Base-by-base conservation (phyloP, 306 rosid species). In the Malus sylvestris region DNA sequence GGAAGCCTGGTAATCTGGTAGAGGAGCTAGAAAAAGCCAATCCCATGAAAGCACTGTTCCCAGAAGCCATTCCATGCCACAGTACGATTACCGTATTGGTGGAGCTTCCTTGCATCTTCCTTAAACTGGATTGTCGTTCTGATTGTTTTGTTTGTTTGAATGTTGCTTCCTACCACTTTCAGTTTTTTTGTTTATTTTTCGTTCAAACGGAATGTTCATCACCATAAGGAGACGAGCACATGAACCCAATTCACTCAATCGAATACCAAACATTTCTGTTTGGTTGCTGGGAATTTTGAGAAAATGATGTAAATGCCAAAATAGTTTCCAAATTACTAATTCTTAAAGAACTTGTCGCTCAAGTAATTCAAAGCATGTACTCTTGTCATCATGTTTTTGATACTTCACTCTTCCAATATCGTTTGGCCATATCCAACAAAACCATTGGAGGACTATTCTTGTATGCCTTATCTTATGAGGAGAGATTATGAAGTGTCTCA, bases 71-170 rank as follows among this genome's bases (percentile, higher is more conserved):
- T 27, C 30, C 19, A 22, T 22, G 4, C 30, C 6, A 22, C 20
- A 5, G 55, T 51, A 51, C 8, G 20, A 16, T 51, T 5, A 16
- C 20, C 3, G 68, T 8, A 64, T 32, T 4, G 44, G 77, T 27
- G 68, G 58, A 60, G 69, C 58, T 73, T 74, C 78, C 46, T 44
- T 45, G 78, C 78, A 74, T 27, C 78, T 74, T 62, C 78, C 70
- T 29, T 1, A 2, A 4, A 23, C 29, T 12, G 16, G 27, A 20
- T 25, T 25, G 25, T 38, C 20, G 23, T 12, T 42, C 14, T 19
- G 15, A 29, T 61, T 3, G 13, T 8, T 14, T 58, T 60, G 30
- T 60, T 25, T 40, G 20, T 42, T 42, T 6, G 67, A 60, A 23
- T 16, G 32, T 14, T 18, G 69, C 77, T 60, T 73, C 77, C 77